Evolutionary conservation across 2,329 filamentous ascomycete species (phyloP).

Genomic region (Lasiodiplodia sp.): DNA sequence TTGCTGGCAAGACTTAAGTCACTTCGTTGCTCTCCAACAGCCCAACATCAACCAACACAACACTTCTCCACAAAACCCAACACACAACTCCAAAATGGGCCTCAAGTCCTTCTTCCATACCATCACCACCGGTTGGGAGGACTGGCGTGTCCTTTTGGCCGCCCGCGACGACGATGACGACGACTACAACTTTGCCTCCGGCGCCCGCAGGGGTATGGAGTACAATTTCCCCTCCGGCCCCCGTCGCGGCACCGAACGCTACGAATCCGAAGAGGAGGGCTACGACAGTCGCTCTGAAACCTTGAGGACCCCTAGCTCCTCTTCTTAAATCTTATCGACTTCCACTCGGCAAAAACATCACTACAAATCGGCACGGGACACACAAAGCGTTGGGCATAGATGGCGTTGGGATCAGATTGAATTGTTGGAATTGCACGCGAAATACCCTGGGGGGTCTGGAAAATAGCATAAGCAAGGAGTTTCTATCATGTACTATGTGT

Average conservation of each 20-base stretch:
- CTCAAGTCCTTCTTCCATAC: constrained; percentile 20
- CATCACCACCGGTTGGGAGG: constrained; percentile 26
- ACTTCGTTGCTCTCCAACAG: neutral
- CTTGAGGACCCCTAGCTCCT: neutral
- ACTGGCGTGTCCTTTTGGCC: constrained; percentile 36
- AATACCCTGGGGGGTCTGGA: constrained; percentile 8
- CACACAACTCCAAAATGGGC: constrained; percentile 16
- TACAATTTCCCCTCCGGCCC: constrained; percentile 43
- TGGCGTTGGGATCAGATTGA: neutral
- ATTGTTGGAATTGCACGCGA: neutral
- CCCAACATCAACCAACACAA: neutral
- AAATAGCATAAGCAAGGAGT: neutral
- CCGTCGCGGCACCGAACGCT: constrained; percentile 30
- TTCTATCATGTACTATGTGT: neutral
- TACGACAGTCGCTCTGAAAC: neutral
- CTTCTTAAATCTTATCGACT: neutral
- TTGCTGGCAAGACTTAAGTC: neutral
- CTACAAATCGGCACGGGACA: neutral
- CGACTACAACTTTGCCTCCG: constrained; percentile 45
- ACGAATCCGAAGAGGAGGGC: neutral
- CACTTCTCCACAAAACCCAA: neutral
- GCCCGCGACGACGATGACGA: constrained; percentile 45
- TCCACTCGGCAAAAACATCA: neutral
- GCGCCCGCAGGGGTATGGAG: constrained; percentile 31
- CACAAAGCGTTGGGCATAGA: neutral